Evolutionary conservation across 257 asterid species (phyloP), one percentile per base, ranked within the genome.

Genomic region (Nicotiana tomentosiformis): DNA sequence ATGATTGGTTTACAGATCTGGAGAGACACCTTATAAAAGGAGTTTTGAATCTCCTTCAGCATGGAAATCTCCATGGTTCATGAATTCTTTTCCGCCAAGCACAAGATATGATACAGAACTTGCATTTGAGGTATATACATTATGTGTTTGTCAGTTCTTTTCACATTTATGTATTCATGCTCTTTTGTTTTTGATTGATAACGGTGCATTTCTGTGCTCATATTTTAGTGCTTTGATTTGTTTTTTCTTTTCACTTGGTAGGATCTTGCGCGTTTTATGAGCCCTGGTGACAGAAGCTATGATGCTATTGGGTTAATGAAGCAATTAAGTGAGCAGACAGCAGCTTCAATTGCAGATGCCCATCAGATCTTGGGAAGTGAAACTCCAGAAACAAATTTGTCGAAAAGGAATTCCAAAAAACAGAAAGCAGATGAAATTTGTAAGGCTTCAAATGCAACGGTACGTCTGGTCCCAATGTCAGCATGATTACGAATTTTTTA

Each of bases 41-140:
- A 92, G 93, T 81, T 77, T 93, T 55, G 98, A 92, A 83, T 94
- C 99, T 84, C 98, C 99, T 87, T 95, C 95, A 51, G 93, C 98
- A 33, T 96, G 98, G 99, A 94, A 88, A 83, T 96, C 99, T 66
- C 99, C 99, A 58, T 94, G 99, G 98, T 91, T 93, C 86, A 74
- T 88, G 83, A 93, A 87, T 87, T 79, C 82, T 80, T 91, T 93
- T 83, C 90, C 83, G 39, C 93, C 94, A n/a, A 95, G 98, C 51
- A 96, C 95, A 74, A 88, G 90, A 84, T 88, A 90, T 20, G 98
- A 91, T 78, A 90, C 93, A 77, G 98, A 92, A 82, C 90, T 93
- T 84, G 88, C 91, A 83, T 86, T 92, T 51, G 99, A 96, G 96
- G 99, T 96, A 82, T 23, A 57, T 20, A 26, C 43, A 15, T 2